Conservation (phyloP, 441 rosid genomes). For the Syzygium syzygioides region DNA sequence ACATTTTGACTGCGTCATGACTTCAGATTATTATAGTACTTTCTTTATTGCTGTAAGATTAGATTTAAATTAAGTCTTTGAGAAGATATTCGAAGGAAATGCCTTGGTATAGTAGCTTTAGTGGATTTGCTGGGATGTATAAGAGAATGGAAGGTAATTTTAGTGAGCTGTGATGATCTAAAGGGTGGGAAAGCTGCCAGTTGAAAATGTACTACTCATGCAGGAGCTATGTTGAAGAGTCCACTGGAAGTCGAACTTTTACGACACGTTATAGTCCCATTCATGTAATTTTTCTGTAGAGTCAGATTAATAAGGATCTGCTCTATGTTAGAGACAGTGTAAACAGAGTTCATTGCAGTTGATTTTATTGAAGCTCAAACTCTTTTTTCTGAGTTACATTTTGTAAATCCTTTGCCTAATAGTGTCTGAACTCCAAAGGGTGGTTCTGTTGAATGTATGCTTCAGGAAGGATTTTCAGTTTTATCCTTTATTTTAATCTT, state of each 20-base stretch:
- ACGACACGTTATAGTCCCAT: background rate
- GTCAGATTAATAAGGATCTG: background rate
- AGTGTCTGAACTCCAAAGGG: background rate
- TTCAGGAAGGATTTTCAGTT: background rate
- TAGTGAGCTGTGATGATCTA: background rate
- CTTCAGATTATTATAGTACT: background rate
- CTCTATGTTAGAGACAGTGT: background rate
- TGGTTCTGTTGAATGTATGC: background rate
- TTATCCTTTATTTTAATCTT: background rate
- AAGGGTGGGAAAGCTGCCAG: background rate
- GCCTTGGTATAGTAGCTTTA: background rate
- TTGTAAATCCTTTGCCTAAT: background rate
- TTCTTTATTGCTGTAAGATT: background rate
- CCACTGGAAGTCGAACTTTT: background rate
- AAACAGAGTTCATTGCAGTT: background rate
- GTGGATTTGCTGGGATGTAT: background rate
- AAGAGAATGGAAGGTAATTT: background rate
- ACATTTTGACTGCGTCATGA: background rate
- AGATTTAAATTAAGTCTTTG: background rate
- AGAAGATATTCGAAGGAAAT: background rate
- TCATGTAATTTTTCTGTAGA: background rate
- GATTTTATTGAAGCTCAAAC: background rate
- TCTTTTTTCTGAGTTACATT: background rate
- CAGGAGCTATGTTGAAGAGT: background rate
- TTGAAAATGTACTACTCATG: background rate